Base-by-base conservation (phyloP, 78 protist genomes). In the Dictyostelium brefeldianum region DNA sequence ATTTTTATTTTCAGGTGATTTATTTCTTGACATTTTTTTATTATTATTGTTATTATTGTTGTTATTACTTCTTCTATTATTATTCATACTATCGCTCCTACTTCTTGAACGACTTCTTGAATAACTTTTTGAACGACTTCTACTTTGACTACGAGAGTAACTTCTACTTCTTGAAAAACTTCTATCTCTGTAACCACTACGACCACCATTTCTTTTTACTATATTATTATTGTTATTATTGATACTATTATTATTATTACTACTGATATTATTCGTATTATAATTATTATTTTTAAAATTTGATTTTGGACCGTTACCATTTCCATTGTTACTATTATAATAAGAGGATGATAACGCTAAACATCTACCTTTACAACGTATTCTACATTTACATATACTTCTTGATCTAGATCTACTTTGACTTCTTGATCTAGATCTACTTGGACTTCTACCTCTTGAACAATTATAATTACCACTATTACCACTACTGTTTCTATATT, bases 41-140 rank as follows among this genome's bases (percentile, higher is more conserved):
- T 65, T 65, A 10, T 20, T 20, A 65, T 65, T 65, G 1, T 20
- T 20, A 22, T 22, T 65, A 65, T 20, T 22, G 14, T 70, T 22
- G 7, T 22, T 36, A 20, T 47, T 22, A 20, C 80, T 22, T 47
- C 80, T 47, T 36, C 43, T 79, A 36, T 70, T 27, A 67, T 77
- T 31, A 29, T 62, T 82, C 70, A 51, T n/a, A 70, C 89, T 82
- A 25, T 64, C 22, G 29, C 90, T 82, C 48, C 89, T 81, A 48
- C 89, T 65, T 48, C 80, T 50, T 4, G 53, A 36, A 25, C 47
- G n/a, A 71, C 81, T 54, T 27, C 91, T 53, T 54, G n/a, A 53
- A 22, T 41, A 22, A 70, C 46, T 41, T 18, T 46, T 70, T 41
- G 46, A 15, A 70, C 15, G 31, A 73, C 56, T 73, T 29, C 46